phyloP scores from a whole-genome alignment of 2,329 filamentous ascomycete genomes.

The Chaetomium strumarium region DNA sequence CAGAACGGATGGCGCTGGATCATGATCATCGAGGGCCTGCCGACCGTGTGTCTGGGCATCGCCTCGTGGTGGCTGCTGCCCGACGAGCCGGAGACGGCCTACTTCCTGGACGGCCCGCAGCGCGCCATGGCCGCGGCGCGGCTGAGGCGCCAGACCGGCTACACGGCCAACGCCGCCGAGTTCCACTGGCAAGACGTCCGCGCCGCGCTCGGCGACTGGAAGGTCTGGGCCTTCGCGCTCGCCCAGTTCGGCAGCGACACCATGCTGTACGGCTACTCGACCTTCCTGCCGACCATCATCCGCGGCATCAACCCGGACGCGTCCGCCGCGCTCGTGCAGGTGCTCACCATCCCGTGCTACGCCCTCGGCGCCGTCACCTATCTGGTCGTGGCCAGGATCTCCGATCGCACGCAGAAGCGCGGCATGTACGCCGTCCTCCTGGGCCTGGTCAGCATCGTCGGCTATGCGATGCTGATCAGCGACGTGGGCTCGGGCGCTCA shows the following conservation, averaged over 20 bases:
- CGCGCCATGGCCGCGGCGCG: conserved; percentile 29
- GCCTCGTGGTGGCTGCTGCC: conserved; percentile 43
- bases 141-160: no score
- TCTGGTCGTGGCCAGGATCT: conserved; percentile 30
- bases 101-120: conserved; percentile 36
- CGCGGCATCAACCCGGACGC: conserved; percentile 35
- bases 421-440: conserved; percentile 31
- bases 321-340: conserved; percentile 28
- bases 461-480: conserved; percentile 29
- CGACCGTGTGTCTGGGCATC: conserved; percentile 34
- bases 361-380: conserved; percentile 30
- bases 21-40: conserved; percentile 47
- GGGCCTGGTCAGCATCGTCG: conserved; percentile 27
- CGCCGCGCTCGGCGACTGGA: conserved; percentile 40
- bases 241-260: conserved; percentile 21
- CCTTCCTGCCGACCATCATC: conserved; percentile 39
- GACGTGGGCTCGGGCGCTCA: no score
- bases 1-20: conserved; percentile 47
- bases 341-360: conserved; percentile 36
- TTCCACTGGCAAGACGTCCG: conserved; percentile 25
- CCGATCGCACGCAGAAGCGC: conserved; percentile 32
- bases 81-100: conserved; percentile 34
- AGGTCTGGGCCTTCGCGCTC: conserved; percentile 37
- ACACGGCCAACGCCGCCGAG: no score
- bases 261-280: conserved; percentile 29